Evolutionary conservation across 1,139 yeast genomes (phyloP).

Genomic region (Taphrina communis): DNA sequence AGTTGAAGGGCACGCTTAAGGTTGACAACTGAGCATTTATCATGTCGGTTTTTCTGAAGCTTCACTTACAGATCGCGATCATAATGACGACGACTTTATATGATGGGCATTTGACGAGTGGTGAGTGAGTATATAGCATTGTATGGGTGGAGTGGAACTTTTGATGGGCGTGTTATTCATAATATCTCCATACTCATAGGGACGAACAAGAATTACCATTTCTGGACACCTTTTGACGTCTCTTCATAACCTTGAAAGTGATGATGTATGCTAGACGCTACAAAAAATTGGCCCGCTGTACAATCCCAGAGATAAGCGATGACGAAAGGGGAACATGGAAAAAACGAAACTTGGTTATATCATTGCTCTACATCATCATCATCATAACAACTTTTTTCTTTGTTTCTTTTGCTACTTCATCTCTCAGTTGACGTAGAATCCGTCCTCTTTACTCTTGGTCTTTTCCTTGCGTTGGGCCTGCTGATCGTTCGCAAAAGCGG

Average conservation of each 20-base stretch:
- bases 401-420: background rate
- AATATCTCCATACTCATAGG: constrained; percentile 2
- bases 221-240: no score
- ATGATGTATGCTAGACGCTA: no score
- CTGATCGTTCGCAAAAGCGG: constrained; percentile 6
- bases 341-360: background rate
- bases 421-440: constrained; percentile 22
- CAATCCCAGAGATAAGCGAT: no score
- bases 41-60: background rate
- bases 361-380: background rate
- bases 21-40: background rate
- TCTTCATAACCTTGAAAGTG: no score
- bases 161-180: constrained; percentile 3
- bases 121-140: constrained; percentile 11
- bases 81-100: background rate
- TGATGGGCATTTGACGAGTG: constrained; percentile 7
- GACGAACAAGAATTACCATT: background rate
- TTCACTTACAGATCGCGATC: no score
- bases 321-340: background rate
- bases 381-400: no score
- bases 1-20: constrained; percentile 15
- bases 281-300: no score
- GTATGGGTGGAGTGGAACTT: constrained; percentile 3
- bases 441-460: constrained; percentile 18
- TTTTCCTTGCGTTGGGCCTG: background rate